Percentiles rank a stretch among this genome's conserved stretches.
phyloP scores from a whole-genome alignment of 495 filamentous ascomycete species.

The Xylaria cubensis region DNA sequence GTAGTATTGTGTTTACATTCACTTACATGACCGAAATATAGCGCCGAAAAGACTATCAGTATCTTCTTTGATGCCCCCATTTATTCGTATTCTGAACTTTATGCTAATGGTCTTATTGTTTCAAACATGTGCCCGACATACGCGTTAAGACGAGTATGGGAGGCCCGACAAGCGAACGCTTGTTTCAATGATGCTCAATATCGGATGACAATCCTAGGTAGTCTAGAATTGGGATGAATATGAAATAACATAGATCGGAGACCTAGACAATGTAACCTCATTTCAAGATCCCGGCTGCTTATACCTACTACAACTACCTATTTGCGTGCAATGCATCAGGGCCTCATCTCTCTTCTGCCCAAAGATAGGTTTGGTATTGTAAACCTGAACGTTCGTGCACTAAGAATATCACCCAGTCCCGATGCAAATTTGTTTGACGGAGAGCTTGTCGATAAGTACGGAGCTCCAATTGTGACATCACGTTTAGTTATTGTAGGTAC shows the following conservation, averaged over 20 bases:
- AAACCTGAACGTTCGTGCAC: not conserved
- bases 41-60: not conserved
- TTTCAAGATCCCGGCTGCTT: not conserved
- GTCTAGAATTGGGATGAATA: not conserved
- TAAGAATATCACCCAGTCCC: not conserved
- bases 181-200: constrained; percentile 10
- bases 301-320: not conserved
- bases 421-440: not conserved
- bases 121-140: constrained; percentile 4
- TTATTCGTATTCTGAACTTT: constrained; percentile 15
- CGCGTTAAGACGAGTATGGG: not conserved
- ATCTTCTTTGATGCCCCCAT: not conserved
- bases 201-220: constrained; percentile 18
- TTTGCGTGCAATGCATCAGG: not conserved
- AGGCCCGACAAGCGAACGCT: constrained; percentile 10
- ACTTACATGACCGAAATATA: not conserved
- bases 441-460: not conserved
- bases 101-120: not conserved
- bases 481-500: not conserved
- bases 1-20: not conserved
- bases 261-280: constrained; percentile 18
- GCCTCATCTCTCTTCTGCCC: not conserved
- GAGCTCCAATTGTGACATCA: not conserved
- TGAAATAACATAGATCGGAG: not conserved
- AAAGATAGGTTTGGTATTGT: not conserved